These are phyloP conservation scores for Acacia pycnantha DNA, from an alignment of 331 rosid species.

Conservation along the genomic window DNA sequence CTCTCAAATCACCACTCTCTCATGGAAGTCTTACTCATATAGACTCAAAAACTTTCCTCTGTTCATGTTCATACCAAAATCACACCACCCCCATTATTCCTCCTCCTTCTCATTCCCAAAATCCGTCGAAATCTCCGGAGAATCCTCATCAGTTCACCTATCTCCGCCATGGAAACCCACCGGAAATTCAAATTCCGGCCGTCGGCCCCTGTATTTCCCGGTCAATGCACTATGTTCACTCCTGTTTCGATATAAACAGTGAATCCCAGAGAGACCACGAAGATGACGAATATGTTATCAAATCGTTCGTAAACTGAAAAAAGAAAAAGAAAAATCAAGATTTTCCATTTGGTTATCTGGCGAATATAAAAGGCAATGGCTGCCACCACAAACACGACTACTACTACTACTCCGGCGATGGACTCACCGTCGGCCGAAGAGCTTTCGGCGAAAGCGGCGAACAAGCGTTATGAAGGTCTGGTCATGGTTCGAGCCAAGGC, in stretches of 20 bases:
- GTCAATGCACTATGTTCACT: constrained; percentile 37
- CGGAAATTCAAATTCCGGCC: constrained; percentile 49
- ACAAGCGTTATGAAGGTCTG: constrained; percentile 78
- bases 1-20: not conserved
- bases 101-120: not conserved
- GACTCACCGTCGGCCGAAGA: constrained; percentile 51
- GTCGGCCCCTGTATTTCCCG: not conserved
- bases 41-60: not conserved
- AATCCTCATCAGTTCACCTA: constrained; percentile 24
- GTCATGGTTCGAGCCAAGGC: constrained; percentile 81
- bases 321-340: not conserved
- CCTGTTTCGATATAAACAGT: constrained; percentile 1
- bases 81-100: not conserved
- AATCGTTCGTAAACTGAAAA: not conserved
- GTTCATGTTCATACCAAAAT: not conserved
- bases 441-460: constrained; percentile 60
- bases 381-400: constrained; percentile 43
- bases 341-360: constrained; percentile 2
- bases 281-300: constrained; percentile 14
- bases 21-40: not conserved
- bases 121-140: constrained; percentile 14
- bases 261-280: constrained; percentile 15
- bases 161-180: constrained; percentile 50
- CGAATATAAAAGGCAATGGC: constrained; percentile 50
- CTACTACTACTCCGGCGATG: constrained; percentile 34